Percentiles rank a stretch among this genome's conserved stretches.
These are phyloP conservation scores for Trichoderma sp. DNA, from an alignment of 2,329 filamentous ascomycete genomes.

Conservation along the genomic window DNA sequence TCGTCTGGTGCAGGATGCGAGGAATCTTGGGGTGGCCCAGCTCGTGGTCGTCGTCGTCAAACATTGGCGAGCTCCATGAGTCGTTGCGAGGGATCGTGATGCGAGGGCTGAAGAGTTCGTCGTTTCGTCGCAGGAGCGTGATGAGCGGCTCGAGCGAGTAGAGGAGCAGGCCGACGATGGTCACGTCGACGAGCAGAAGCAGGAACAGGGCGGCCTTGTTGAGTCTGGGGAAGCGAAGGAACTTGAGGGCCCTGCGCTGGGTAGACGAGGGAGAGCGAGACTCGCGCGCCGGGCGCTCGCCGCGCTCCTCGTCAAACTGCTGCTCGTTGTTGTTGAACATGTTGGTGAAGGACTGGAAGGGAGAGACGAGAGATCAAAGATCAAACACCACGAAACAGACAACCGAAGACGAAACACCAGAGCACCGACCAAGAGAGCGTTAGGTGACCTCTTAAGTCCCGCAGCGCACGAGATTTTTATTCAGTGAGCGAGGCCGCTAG, in stretches of 20 bases:
- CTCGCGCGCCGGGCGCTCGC: slow-evolving; percentile 4
- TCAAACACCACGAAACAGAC: neutral
- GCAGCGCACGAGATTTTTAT: neutral
- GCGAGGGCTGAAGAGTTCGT: slow-evolving; percentile 1
- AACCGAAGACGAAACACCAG: neutral
- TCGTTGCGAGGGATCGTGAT: neutral
- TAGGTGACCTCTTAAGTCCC: neutral
- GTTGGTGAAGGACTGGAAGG: neutral
- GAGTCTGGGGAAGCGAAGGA: neutral
- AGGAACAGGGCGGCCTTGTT: neutral
- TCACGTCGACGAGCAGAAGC: neutral
- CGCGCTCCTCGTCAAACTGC: slow-evolving; percentile 5
- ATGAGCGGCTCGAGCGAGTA: slow-evolving; percentile 17
- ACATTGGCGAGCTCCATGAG: neutral
- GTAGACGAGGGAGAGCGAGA: neutral
- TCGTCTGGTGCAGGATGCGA: slow-evolving; percentile 8
- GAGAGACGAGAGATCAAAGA: neutral
- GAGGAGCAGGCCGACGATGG: neutral
- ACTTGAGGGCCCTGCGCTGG: neutral
- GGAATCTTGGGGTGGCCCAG: neutral
- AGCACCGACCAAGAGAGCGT: neutral
- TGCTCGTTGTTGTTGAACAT: neutral
- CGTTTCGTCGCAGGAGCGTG: slow-evolving; percentile 2
- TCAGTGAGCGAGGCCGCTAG: neutral
- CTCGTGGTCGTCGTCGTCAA: neutral